phyloP scores from a whole-genome alignment of 1,284 basidiomycete genomes.

The Paramarasmius palmivorus region DNA sequence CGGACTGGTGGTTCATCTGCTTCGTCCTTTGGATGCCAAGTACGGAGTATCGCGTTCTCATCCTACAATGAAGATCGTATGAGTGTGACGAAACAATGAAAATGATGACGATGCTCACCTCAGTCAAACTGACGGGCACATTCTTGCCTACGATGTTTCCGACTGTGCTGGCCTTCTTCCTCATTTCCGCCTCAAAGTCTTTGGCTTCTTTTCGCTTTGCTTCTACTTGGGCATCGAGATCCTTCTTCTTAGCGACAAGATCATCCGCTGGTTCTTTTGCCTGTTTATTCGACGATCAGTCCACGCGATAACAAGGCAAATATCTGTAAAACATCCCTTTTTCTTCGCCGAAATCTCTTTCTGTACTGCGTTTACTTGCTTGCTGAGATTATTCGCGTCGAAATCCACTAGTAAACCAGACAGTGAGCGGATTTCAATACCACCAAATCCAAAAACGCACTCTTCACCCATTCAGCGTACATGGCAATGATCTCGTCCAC shows the following conservation, averaged over 20 bases:
- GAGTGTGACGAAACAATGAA: background rate
- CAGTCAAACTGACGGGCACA: constrained; percentile 86
- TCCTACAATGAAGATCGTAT: constrained; percentile 52
- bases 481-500: constrained; percentile 93
- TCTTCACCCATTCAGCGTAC: constrained; percentile 91
- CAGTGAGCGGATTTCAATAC: background rate
- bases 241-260: constrained; percentile 78
- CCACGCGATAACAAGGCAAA: background rate
- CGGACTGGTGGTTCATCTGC: constrained; percentile 54
- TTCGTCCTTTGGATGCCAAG: constrained; percentile 87
- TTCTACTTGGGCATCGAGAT: constrained; percentile 79
- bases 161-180: constrained; percentile 78
- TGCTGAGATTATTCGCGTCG: constrained; percentile 76
- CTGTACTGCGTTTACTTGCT: constrained; percentile 88
- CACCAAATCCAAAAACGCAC: constrained; percentile 47
- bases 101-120: constrained; percentile 54
- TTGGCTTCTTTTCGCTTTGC: constrained; percentile 75
- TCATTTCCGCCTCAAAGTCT: constrained; percentile 79
- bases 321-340: constrained; percentile 55
- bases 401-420: constrained; percentile 68
- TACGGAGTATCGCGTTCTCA: constrained; percentile 82
- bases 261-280: constrained; percentile 92
- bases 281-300: constrained; percentile 40
- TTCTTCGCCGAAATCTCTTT: constrained; percentile 95
- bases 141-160: constrained; percentile 93